phyloP scores from a whole-genome alignment of 2,329 filamentous ascomycete species.

The Chaetomiaceae sp. region DNA sequence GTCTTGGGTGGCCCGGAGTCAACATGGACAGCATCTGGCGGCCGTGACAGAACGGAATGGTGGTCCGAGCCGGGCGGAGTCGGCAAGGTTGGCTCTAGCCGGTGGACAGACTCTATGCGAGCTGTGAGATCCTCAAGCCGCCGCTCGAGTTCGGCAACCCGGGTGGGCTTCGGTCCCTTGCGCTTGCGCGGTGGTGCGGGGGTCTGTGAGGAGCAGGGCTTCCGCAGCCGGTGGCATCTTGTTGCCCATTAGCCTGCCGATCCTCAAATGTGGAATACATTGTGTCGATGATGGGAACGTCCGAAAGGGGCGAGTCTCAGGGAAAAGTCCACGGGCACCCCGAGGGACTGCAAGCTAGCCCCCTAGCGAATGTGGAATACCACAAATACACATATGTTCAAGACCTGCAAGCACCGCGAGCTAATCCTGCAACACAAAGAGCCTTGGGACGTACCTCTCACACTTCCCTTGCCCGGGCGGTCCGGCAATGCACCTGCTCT shows the following conservation, averaged over 20 bases:
- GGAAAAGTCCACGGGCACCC: too few species aligned
- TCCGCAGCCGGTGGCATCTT: conserved; percentile 44
- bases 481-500: conserved; percentile 43
- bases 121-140: conserved; percentile 44
- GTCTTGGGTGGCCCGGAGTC: background rate
- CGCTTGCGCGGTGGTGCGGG: conserved; percentile 43
- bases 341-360: background rate
- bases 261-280: background rate
- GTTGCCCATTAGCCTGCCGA: too few species aligned
- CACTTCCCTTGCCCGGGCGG: conserved; percentile 36
- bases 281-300: background rate
- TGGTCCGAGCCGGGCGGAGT: conserved; percentile 17
- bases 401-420: too few species aligned
- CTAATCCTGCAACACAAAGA: background rate
- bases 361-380: background rate
- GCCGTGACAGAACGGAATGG: background rate
- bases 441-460: conserved; percentile 35
- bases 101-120: conserved; percentile 32
- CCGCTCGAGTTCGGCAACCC: conserved; percentile 46
- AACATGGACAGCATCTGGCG: background rate
- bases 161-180: conserved; percentile 41
- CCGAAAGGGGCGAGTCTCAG: too few species aligned
- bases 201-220: conserved; percentile 41
- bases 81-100: conserved; percentile 10
- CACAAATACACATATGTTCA: too few species aligned